Conservation (phyloP, 2,329 filamentous ascomycete genomes). For the Xylariaceae sp. region DNA sequence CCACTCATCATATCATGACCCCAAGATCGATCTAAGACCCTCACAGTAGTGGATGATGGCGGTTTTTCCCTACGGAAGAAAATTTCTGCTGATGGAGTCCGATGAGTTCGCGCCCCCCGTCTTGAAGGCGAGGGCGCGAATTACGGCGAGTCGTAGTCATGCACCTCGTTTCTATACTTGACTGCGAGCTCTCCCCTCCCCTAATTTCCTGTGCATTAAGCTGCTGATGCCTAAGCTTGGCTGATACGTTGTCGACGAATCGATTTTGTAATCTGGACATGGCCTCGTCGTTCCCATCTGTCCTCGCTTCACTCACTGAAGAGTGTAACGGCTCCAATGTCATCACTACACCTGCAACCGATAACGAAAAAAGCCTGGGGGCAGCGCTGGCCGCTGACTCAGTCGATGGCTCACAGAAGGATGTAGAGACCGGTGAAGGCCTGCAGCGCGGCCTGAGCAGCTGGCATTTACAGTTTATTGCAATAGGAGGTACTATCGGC, state of each 20-base stretch:
- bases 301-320: not conserved
- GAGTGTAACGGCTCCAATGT: not conserved
- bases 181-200: too few relatives aligned
- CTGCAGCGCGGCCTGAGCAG: constrained; percentile 42
- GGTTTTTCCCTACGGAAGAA: not conserved
- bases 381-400: constrained; percentile 4
- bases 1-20: not conserved
- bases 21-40: not conserved
- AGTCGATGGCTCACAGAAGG: constrained; percentile 24
- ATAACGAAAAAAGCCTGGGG: constrained; percentile 22
- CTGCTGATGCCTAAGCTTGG: not conserved
- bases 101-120: constrained; percentile 12
- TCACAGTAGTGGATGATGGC: not conserved
- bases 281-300: constrained; percentile 11
- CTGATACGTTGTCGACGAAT: constrained; percentile 3
- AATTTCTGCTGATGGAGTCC: constrained; percentile 11
- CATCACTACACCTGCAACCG: constrained; percentile 1
- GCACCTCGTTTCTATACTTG: not conserved
- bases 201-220: too few relatives aligned
- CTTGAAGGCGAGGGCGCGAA: not conserved
- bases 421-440: constrained; percentile 39
- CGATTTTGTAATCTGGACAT: constrained; percentile 2
- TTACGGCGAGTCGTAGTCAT: not conserved
- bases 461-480: constrained; percentile 46
- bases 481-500: constrained; percentile 66